Base-by-base conservation (phyloP, 2,329 filamentous ascomycete genomes). In the Penicillium sp. region DNA sequence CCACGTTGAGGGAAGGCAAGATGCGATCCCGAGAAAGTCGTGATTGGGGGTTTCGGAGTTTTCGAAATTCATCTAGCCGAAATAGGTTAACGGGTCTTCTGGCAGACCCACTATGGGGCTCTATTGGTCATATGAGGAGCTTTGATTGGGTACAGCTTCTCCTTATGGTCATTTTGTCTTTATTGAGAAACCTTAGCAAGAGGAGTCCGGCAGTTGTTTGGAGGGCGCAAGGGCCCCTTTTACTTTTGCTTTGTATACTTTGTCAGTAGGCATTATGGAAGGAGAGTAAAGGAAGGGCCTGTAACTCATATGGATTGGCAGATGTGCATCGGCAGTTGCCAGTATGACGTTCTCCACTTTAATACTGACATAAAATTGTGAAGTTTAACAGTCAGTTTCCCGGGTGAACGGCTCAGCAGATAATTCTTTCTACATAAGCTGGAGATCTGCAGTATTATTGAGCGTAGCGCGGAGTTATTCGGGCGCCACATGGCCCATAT, bases 391-490 rank as follows among this genome's bases (percentile, higher is more conserved):
- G 19, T 42, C 37, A 42, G n/a, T 16, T n/a, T 39, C 13, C 51
- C 46, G 59, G 54, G 48, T 26, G 48, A 44, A 43, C 43, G 52
- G 49, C 56, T 9, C 27, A 47, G 4, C 7, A 19, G 33, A 3
- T 24, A 48, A 33, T 7, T 10, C 46, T 37, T 48, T 46, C 33
- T 11, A 46, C 50, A 13, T 10, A 7, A 31, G 57, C 54, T 57
- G 24, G 9, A n/a, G 60, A 62, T 62, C 60, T 49, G 39, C 60
- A 44, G 52, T 37, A 49, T 54, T 60, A 62, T 62, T 56, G 57
- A 57, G 19, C n/a, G 21, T 35, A 39, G 14, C 10, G 22, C 57
- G 60, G 58, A 62, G 55, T 31, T 54, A 49, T 58, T 58, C 51
- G 54, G 58, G 46, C 16, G 22, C 33, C 47, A 42, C 45, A 26